Evolutionary conservation across 176 grass and related monocot species (phyloP).

Genomic region (Lolium perenne): DNA sequence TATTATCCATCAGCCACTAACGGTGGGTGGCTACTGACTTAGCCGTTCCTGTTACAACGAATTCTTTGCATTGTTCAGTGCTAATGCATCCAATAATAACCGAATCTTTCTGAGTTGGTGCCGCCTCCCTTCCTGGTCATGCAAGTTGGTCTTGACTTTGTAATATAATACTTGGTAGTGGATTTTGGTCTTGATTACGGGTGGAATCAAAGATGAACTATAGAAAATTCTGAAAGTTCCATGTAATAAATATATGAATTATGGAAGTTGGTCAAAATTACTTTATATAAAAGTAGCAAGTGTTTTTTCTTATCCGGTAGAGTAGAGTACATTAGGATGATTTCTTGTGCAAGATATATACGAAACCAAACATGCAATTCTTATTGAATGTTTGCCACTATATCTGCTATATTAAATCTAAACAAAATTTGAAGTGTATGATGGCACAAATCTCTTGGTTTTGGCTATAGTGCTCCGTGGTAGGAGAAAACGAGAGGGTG

Average conservation of each 20-base stretch:
- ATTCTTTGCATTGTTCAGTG: conserved; percentile 30
- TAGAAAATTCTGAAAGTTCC: background rate
- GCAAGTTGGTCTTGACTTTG: conserved; percentile 38
- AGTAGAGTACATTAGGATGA: no score
- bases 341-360: no score
- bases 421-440: no score
- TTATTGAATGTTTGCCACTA: no score
- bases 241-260: background rate
- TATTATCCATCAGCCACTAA: conserved; percentile 46
- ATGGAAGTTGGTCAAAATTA: no score
- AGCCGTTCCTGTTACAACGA: conserved; percentile 30
- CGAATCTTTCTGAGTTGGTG: conserved; percentile 36
- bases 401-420: no score
- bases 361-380: no score
- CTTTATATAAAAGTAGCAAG: no score
- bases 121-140: background rate
- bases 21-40: conserved; percentile 42
- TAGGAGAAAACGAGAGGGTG: no score
- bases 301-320: no score
- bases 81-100: conserved; percentile 38
- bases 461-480: no score
- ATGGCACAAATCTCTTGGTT: no score
- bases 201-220: background rate
- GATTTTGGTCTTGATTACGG: conserved; percentile 3
- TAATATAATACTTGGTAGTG: conserved; percentile 21